Base-by-base conservation (phyloP, 345 rosid species). In the Acer negundo region DNA sequence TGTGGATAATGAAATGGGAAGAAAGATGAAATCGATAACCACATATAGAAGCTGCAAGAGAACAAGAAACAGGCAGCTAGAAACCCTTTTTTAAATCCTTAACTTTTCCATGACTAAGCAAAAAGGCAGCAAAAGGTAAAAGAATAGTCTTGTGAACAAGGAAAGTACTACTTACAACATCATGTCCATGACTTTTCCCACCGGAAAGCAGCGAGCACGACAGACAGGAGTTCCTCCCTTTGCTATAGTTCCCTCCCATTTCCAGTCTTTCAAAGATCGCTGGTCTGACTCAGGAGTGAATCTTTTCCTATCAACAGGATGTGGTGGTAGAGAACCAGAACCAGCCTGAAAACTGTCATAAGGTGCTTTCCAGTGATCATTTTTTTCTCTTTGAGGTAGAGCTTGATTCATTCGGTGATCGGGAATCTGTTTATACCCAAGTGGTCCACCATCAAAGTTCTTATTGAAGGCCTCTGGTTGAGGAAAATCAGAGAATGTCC, bases 221-320 rank as follows among this genome's bases (percentile, higher is more conserved):
- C 99, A 95, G 70, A 95, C 88, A 10, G 95, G 94, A 76, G 89
- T 89, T 72, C 99, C 99, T 75, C 97, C 98, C 87, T 95, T 93
- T 24, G 98, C 99, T 71, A 95, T 87, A 67, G 93, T 90, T 65
- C 99, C 99, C 82, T 95, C 98, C 99, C 99, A 95, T 86, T 95
- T 93, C 98, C 98, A 95, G 80, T 92, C 91, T 58, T 87, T 90
- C 62, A 91, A 74, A 35, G 96, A 85, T 74, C 91, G 75, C 72
- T 47, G 86, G 72, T 80, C 86, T 65, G 84, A 80, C 70, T 92
- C 95, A 68, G 90, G 90, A 61, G 87, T 78, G 67, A 83, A 82
- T 74, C 86, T 86, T 86, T 88, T 90, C 79, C 85, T 85, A 79
- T 92, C 98, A 73, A 81, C 76, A 72, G 85, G 67, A 75, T 70